Evolutionary conservation across 2,329 filamentous ascomycete genomes (phyloP).

Genomic region (Catunica adiposa): DNA sequence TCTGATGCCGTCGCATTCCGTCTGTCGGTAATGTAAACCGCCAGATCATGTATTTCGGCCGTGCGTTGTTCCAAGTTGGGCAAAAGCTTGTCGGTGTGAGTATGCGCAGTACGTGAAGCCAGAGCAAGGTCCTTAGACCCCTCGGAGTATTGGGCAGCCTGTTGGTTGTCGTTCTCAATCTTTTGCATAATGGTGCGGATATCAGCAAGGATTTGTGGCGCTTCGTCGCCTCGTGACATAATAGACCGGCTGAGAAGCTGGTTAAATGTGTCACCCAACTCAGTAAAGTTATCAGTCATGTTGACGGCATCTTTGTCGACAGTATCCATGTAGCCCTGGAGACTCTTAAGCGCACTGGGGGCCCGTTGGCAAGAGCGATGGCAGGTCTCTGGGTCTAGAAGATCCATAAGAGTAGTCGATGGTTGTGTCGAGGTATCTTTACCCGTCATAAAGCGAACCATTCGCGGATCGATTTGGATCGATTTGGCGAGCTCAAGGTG

Average conservation of each 20-base stretch:
- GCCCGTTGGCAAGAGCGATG: constrained; percentile 55
- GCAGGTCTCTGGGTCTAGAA: constrained; percentile 59
- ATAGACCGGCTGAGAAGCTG: constrained; percentile 38
- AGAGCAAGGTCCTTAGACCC: constrained; percentile 44
- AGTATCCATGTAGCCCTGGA: constrained; percentile 41
- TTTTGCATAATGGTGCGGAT: constrained; percentile 76
- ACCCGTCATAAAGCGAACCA: constrained; percentile 48
- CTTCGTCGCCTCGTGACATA: constrained; percentile 43
- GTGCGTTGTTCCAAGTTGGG: constrained; percentile 40
- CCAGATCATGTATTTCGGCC: constrained; percentile 44
- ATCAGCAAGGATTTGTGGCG: constrained; percentile 57
- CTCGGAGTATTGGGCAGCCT: constrained; percentile 51
- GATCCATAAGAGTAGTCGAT: constrained; percentile 50
- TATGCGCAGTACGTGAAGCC: constrained; percentile 45
- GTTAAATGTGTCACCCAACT: constrained; percentile 48
- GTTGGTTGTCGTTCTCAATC: constrained; percentile 71
- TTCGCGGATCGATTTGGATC: constrained; percentile 47
- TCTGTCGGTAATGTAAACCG: constrained; percentile 42
- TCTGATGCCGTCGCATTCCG: constrained; percentile 52
- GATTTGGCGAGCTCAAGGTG: constrained; percentile 48
- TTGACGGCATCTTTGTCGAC: constrained; percentile 43
- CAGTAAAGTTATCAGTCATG: constrained; percentile 32
- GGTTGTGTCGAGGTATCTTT: constrained; percentile 26
- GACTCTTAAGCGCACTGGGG: constrained; percentile 39
- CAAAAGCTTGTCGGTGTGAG: constrained; percentile 45